Base-by-base conservation (phyloP, 2,329 filamentous ascomycete species). In the Uncinocarpus reesii region DNA sequence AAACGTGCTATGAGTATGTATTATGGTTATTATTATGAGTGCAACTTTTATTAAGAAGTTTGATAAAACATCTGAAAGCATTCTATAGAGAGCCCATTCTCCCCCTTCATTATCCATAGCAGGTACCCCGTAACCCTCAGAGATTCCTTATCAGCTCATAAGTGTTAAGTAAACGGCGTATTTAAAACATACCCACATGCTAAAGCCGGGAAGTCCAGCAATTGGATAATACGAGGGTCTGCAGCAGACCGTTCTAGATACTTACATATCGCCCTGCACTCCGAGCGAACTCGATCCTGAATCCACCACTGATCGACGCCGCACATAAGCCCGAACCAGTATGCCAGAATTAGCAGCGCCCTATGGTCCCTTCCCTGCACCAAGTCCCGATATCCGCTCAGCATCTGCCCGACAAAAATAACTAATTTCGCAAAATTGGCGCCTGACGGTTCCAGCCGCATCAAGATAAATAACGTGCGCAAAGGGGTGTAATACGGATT, bases 311-410 rank as follows among this genome's bases (percentile, higher is more conserved):
- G 42, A 3, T 58, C 53, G 2, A 62, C 7, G 1, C 42, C 43
- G 28, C 61, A 63, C 60, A 63, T 62, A 1, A 60, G 53, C 0
- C 58, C 60, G 55, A 63, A 60, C 62, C 62, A 64, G 13, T 61
- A 51, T 3, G 56, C 57, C 28, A 64, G 37, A 5, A 64, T 54
- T 1, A 62, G 31, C 6, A 64, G 46, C n/a, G 60, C 60, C 7
- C 53, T 50, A 0, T 55, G 48, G 42, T 64, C 61, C 26, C 58
- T 54, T n/a, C 46, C 32, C 21, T 55, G 50, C 2, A 61, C 31
- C 1, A 63, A 49, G 15, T 51, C 51, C 15, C 62, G 45, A 34
- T 60, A 63, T 7, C 53, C 47, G n/a, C 51, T 54, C 2, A 57
- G 54, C 29, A 64, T 40, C 18, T 54, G 51, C 10, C 61, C 60